Percentiles rank a stretch among this genome's conserved stretches.
phyloP scores from a whole-genome alignment of 352 stramenopile species.

The Phytophthora pseudosyringae region DNA sequence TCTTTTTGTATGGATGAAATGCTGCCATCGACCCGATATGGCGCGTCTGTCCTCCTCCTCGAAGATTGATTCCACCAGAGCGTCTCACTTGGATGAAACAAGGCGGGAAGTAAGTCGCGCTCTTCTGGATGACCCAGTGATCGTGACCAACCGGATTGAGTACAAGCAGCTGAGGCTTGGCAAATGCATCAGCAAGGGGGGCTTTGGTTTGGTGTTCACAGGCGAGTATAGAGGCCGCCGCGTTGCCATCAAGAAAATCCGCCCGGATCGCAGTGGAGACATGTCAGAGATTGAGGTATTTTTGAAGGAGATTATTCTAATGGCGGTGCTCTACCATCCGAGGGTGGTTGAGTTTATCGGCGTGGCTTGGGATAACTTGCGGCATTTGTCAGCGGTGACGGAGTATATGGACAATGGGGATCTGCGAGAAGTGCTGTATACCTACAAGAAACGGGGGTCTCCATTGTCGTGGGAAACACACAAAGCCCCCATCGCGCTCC shows the following conservation, averaged over 20 bases:
- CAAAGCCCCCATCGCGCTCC: conserved; percentile 53
- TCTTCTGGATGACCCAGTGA: conserved; percentile 33
- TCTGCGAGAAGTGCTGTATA: conserved; percentile 57
- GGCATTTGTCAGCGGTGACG: conserved; percentile 55
- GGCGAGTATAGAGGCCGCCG: conserved; percentile 33
- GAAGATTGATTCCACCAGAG: conserved; percentile 23
- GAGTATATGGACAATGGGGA: conserved; percentile 76
- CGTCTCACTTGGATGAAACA: conserved; percentile 22
- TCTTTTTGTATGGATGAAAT: conserved; percentile 36
- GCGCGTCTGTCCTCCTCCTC: conserved; percentile 29
- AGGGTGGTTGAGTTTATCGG: conserved; percentile 45
- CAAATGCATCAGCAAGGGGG: conserved; percentile 42
- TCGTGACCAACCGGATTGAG: conserved; percentile 47
- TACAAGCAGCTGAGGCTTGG: conserved; percentile 36
- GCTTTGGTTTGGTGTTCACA: conserved; percentile 40
- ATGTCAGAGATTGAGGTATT: conserved; percentile 36
- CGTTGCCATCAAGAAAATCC: conserved; percentile 44
- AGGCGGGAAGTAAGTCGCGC: conserved; percentile 17
- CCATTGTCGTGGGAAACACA: conserved; percentile 48
- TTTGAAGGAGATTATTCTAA: conserved; percentile 39
- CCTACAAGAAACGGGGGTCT: conserved; percentile 43
- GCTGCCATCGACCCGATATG: conserved; percentile 5
- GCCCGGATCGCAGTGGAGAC: conserved; percentile 30
- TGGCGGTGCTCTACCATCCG: conserved; percentile 47
- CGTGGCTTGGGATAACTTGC: conserved; percentile 47